A percentile compares a stretch with the other conserved stretches of the same genome.
phyloP scores from a whole-genome alignment of 2,329 filamentous ascomycete species.

The Penicillium sp. region DNA sequence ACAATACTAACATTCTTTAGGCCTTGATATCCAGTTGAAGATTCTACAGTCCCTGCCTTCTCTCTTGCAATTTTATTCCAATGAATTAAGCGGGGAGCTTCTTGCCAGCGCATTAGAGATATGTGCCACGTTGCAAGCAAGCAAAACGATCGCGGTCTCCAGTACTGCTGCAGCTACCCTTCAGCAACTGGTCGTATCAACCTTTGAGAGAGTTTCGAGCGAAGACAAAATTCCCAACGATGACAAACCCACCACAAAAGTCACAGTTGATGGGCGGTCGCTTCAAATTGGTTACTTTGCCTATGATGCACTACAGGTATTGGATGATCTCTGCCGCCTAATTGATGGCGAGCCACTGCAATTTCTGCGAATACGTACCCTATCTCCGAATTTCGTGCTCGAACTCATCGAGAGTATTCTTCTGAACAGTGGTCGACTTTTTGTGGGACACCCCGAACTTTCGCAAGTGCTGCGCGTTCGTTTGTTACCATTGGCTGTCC shows the following conservation, averaged over 20 bases:
- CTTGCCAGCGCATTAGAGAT: constrained; percentile 82
- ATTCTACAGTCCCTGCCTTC: constrained; percentile 90
- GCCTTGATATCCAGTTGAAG: constrained; percentile 89
- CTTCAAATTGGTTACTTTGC: constrained; percentile 72
- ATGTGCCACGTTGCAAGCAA: constrained; percentile 85
- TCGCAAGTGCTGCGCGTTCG: constrained; percentile 71
- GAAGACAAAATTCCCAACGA: constrained; percentile 66
- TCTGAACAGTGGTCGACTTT: constrained; percentile 78
- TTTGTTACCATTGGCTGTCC: constrained; percentile 80
- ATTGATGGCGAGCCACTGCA: constrained; percentile 80
- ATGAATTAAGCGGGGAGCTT: constrained; percentile 75
- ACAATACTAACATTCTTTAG: constrained; percentile 37
- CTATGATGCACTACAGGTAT: constrained; percentile 80
- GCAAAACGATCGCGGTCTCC: constrained; percentile 90
- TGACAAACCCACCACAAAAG: constrained; percentile 60
- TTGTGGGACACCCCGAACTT: constrained; percentile 76
- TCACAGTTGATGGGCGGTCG: constrained; percentile 63
- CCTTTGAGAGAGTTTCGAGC: constrained; percentile 84
- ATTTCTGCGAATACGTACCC: constrained; percentile 73
- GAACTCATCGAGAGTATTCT: constrained; percentile 91
- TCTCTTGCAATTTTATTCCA: constrained; percentile 83
- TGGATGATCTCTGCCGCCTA: constrained; percentile 85
- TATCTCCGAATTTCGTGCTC: constrained; percentile 79
- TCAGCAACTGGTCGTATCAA: constrained; percentile 86
- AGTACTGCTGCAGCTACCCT: constrained; percentile 95